Evolutionary conservation across 495 filamentous ascomycete genomes (phyloP), one percentile per base, ranked within the genome.

Genomic region (Staphylotrichum tortipilum): DNA sequence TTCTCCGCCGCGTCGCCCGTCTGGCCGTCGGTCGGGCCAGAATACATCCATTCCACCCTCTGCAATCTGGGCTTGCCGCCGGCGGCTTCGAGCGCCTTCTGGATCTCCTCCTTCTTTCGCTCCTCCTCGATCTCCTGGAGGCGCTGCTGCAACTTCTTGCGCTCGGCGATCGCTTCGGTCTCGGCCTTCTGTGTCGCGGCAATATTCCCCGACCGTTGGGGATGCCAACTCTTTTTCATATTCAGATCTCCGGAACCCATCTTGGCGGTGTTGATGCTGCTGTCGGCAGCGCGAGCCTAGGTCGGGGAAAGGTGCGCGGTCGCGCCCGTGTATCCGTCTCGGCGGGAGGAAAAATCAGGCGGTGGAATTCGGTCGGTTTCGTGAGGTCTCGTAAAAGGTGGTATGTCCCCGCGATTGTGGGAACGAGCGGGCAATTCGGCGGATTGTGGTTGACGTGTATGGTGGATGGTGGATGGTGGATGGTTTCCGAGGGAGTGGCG

Each of bases 11-110:
- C 84, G 49, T 88, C 88, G 40, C 89, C 87, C 18, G 75, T 78
- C 55, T 84, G 82, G 22, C 86, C 88, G 55, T 79, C 82, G 30
- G 85, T 83, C 8, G 92, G 89, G 1, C 89, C 92, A 56, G 81
- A 74, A 68, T 98, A 98, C 88, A 98, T 95, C 86, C 94, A 98
- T 59, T 98, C 91, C 17, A 98, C 92, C 11, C 88, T 79, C 53
- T 88, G 81, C 2, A 81, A 62, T 29, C 80, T 77, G 50, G 81
- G 84, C 50, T 78, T 76, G 15, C 89, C 89, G 28, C 94, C 94
- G 11, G 88, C 85, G 33, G 85, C 83, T 68, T 95, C 94, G 49
- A 95, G 88, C 37, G 95, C 80, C 37, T 82, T 80, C 60, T 95
- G 85, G 2, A 97, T 82, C 60, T 96, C 92, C 62, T 95, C 86